Conservation (phyloP, 2,329 filamentous ascomycete species). For the Monosporascus sp. region DNA sequence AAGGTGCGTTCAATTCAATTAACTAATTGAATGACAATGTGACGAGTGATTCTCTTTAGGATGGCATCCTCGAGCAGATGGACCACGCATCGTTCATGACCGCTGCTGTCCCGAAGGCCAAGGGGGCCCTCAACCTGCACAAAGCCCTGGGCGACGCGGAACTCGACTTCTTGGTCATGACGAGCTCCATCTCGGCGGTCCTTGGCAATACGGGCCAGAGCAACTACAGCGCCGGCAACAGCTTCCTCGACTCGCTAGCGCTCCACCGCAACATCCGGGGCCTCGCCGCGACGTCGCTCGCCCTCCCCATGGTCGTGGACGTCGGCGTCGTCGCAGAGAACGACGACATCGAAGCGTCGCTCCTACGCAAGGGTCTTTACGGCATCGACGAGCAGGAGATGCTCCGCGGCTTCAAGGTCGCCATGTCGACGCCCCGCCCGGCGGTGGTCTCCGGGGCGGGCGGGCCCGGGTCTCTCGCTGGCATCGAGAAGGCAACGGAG, state of each 20-base stretch:
- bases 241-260: slow-evolving; percentile 25
- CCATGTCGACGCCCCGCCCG: slow-evolving; percentile 10
- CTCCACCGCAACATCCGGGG: slow-evolving; percentile 17
- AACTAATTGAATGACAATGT: background rate
- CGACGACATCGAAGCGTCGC: slow-evolving; percentile 5
- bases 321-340: slow-evolving; percentile 23
- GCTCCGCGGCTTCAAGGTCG: slow-evolving; percentile 17
- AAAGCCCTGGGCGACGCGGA: slow-evolving; percentile 4
- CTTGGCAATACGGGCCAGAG: slow-evolving; percentile 25
- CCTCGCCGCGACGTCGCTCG: slow-evolving; percentile 16
- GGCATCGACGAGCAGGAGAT: slow-evolving; percentile 14
- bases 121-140: slow-evolving; percentile 11
- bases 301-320: slow-evolving; percentile 25
- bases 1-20: slow-evolving; percentile 17
- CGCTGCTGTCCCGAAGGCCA: slow-evolving; percentile 10
- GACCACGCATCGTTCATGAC: background rate
- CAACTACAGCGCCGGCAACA: slow-evolving; percentile 31
- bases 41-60: slow-evolving; percentile 5
- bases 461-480: background rate
- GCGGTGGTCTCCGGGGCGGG: background rate
- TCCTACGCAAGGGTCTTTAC: slow-evolving; percentile 10
- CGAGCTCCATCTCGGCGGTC: slow-evolving; percentile 24
- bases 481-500: background rate
- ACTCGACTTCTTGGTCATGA: slow-evolving; percentile 33
- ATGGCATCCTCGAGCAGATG: slow-evolving; percentile 7